Evolutionary conservation across 306 rosid species (phyloP).

Genomic region (Cicer pinnatifidum): DNA sequence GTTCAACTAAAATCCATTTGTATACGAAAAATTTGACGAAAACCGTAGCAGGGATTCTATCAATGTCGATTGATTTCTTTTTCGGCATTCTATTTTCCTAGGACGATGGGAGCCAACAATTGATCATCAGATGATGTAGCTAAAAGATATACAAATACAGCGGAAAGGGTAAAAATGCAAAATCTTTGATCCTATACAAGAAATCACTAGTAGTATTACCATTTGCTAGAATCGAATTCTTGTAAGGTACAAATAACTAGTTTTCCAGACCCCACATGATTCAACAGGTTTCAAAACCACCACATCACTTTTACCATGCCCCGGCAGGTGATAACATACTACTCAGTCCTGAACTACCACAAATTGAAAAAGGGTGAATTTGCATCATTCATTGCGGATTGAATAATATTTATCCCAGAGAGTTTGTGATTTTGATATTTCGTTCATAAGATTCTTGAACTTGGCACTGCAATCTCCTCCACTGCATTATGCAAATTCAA

Average conservation of each 20-base stretch:
- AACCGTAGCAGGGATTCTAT: conserved; percentile 14
- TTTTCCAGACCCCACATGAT: conserved; percentile 38
- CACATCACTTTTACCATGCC: conserved; percentile 28
- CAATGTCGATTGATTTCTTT: conserved; percentile 6
- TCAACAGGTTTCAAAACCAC: conserved; percentile 35
- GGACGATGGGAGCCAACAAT: conserved; percentile 19
- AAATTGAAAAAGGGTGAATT: background rate
- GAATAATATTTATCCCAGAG: conserved; percentile 82
- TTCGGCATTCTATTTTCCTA: background rate
- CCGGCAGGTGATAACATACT: conserved; percentile 19
- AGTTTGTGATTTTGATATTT: conserved; percentile 77
- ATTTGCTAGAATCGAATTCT: conserved; percentile 37
- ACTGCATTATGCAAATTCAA: conserved; percentile 54
- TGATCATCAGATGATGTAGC: conserved; percentile 38
- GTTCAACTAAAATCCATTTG: background rate
- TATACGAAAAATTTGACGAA: background rate
- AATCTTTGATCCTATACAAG: conserved; percentile 55
- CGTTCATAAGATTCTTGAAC: conserved; percentile 92
- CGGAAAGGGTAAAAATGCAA: conserved; percentile 25
- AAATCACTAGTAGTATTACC: conserved; percentile 45
- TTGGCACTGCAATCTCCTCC: conserved; percentile 96
- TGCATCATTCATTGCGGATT: conserved; percentile 82
- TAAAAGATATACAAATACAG: conserved; percentile 17
- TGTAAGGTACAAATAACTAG: conserved; percentile 40
- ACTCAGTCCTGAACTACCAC: conserved; percentile 37